Percentiles rank a stretch among this genome's conserved stretches.
These are phyloP conservation scores for Trichoderma orchidacearum DNA, from an alignment of 495 filamentous ascomycete genomes.

Conservation along the genomic window DNA sequence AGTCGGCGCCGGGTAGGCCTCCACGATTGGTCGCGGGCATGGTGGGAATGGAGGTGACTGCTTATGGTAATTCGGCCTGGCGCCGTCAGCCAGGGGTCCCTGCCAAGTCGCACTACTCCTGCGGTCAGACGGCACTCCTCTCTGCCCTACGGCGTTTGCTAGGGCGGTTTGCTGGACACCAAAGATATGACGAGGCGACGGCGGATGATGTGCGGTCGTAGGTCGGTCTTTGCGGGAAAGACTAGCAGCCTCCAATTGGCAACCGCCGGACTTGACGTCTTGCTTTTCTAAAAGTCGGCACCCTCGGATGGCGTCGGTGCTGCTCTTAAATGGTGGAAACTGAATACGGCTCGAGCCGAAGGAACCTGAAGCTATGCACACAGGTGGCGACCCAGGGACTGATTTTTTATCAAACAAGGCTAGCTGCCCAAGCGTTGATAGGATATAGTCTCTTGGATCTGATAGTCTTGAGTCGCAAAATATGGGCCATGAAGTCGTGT, in stretches of 20 bases:
- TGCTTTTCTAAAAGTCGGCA: neutral
- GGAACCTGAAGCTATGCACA: neutral
- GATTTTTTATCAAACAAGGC: neutral
- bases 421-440: neutral
- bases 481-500: neutral
- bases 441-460: neutral
- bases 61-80: constrained; percentile 1
- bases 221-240: neutral
- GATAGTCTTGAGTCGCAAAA: neutral
- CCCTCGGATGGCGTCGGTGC: neutral
- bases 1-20: constrained; percentile 1
- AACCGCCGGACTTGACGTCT: neutral
- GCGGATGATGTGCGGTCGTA: neutral
- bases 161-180: neutral
- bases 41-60: neutral
- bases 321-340: neutral
- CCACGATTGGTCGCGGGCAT: neutral
- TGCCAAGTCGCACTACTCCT: constrained; percentile 1
- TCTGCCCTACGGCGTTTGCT: neutral
- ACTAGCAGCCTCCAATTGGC: neutral
- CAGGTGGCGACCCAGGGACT: neutral
- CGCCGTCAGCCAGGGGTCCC: constrained; percentile 1
- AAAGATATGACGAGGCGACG: neutral
- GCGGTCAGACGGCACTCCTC: neutral
- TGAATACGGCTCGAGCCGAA: neutral